Evolutionary conservation across 2,329 filamentous ascomycete genomes (phyloP).

Genomic region (Fusarium nelsonii): DNA sequence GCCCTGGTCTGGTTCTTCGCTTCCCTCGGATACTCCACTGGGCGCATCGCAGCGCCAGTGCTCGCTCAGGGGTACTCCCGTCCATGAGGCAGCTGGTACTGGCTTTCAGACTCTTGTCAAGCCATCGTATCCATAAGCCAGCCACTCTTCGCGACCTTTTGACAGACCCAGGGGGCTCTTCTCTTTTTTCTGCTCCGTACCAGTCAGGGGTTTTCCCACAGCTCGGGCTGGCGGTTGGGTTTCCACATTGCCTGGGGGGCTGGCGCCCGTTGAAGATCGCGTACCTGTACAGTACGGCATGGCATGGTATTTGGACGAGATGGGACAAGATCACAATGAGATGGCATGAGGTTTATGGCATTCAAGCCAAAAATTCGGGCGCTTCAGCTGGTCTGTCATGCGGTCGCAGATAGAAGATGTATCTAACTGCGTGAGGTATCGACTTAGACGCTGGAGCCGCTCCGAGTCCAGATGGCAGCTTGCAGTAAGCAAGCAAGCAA

Average conservation of each 20-base stretch:
- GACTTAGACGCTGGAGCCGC: conserved; percentile 39
- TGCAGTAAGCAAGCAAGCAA: conserved; percentile 30
- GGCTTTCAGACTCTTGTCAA: conserved; percentile 29
- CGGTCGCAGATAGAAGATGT: conserved; percentile 32
- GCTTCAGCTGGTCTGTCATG: conserved; percentile 39
- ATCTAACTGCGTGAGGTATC: conserved; percentile 6
- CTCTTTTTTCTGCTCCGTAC: conserved; percentile 12
- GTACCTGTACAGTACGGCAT: conserved; percentile 37
- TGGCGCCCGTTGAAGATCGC: conserved; percentile 31
- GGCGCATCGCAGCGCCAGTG: conserved; percentile 48
- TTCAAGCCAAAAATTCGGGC: conserved; percentile 12
- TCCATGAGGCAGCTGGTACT: conserved; percentile 11
- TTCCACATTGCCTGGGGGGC: conserved; percentile 33
- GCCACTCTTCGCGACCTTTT: conserved; percentile 29
- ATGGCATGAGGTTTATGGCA: conserved; percentile 37
- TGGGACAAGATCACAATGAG: conserved; percentile 32
- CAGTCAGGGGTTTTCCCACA: conserved; percentile 36
- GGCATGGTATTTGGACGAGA: conserved; percentile 42
- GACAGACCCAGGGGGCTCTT: conserved; percentile 28
- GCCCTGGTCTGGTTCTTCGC: conserved; percentile 34
- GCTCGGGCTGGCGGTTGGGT: conserved; percentile 33
- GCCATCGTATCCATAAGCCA: conserved; percentile 10
- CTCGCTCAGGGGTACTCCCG: conserved; percentile 44
- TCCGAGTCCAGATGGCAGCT: conserved; percentile 26
- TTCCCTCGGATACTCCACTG: conserved; percentile 36